Evolutionary conservation across 192 early-diverging fungal species (phyloP).

Genomic region (Mortierella claussenii): DNA sequence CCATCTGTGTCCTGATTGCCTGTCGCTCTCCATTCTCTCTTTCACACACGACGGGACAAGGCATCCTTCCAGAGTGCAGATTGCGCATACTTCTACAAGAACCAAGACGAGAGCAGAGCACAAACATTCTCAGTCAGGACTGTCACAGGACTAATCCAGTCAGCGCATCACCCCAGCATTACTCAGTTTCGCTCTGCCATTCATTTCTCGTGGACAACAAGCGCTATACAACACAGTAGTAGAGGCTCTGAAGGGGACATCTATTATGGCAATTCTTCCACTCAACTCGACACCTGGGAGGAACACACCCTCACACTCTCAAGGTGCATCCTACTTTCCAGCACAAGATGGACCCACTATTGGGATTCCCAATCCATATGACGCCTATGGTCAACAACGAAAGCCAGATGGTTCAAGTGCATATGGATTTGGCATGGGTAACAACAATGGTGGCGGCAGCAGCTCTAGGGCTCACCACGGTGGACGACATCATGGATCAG

Average conservation of each 20-base stretch:
- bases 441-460: not conserved
- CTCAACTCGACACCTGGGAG: slow-evolving; percentile 42
- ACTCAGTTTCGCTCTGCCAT: no score
- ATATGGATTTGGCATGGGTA: slow-evolving; percentile 14
- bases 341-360: slow-evolving; percentile 31
- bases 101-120: no score
- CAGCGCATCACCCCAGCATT: no score
- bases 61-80: no score
- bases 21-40: no score
- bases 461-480: not conserved
- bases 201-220: not conserved
- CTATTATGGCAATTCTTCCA: slow-evolving; percentile 43
- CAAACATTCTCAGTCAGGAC: no score
- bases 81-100: no score
- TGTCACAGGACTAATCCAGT: no score
- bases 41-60: no score
- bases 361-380: slow-evolving; percentile 19
- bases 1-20: no score
- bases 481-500: slow-evolving; percentile 1
- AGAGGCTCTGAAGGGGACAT: not conserved
- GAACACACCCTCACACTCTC: slow-evolving; percentile 31
- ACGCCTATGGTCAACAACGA: slow-evolving; percentile 22
- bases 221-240: not conserved
- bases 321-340: slow-evolving; percentile 34
- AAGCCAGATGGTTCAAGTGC: slow-evolving; percentile 28